Conservation (phyloP, 1,284 basidiomycete genomes). For the Thelephora terrestris region DNA sequence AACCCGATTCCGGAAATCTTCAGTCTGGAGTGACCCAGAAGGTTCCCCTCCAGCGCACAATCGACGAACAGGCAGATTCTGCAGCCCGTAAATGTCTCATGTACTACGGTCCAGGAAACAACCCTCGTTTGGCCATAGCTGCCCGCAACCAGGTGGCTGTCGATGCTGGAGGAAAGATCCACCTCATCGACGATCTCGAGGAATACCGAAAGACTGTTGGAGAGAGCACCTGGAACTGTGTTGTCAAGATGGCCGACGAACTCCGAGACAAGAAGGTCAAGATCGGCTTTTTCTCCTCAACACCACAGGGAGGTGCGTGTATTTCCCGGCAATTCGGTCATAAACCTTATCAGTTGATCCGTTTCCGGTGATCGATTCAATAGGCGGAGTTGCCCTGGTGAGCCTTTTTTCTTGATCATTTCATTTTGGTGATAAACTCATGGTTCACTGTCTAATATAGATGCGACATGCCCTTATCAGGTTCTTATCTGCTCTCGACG, state of each 20-base stretch:
- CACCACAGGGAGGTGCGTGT: constrained; percentile 71
- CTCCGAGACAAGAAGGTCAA: constrained; percentile 74
- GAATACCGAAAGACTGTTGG: constrained; percentile 61
- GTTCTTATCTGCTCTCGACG: constrained; percentile 67
- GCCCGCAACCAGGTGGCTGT: constrained; percentile 74
- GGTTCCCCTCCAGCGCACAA: constrained; percentile 61
- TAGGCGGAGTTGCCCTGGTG: constrained; percentile 81
- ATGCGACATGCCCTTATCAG: constrained; percentile 86
- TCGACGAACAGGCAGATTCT: constrained; percentile 77
- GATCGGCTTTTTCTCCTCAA: constrained; percentile 84
- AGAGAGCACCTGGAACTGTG: constrained; percentile 63
- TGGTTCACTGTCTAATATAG: constrained; percentile 27
- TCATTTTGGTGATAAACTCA: constrained; percentile 5
- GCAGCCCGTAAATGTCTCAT: constrained; percentile 73
- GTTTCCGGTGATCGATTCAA: constrained; percentile 13
- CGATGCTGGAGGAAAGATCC: constrained; percentile 70
- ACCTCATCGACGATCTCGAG: constrained; percentile 67
- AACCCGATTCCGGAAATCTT: constrained; percentile 33
- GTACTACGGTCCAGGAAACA: constrained; percentile 73
- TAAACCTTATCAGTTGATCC: background rate
- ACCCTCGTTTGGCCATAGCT: constrained; percentile 69
- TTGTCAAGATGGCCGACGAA: constrained; percentile 71
- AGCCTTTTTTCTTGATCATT: constrained; percentile 18
- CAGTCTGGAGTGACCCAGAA: constrained; percentile 36
- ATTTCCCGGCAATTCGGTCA: background rate